Conservation (phyloP, 1,284 basidiomycete species). For the Cronartium quercuum region DNA sequence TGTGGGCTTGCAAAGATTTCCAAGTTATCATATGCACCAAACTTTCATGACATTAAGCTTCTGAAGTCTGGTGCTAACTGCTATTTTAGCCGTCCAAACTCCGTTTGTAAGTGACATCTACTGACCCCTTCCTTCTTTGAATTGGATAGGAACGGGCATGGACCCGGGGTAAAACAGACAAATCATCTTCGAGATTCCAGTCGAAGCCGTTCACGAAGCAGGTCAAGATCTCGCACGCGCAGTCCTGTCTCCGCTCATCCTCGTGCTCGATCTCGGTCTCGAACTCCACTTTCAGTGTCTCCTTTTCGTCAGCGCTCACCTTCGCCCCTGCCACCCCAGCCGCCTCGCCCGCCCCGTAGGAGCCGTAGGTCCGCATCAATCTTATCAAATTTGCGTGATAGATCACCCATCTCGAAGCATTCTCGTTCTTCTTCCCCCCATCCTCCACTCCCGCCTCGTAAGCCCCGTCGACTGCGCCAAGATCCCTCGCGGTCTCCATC, state of each 20-base stretch:
- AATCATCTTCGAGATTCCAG: neutral
- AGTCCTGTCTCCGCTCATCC: neutral
- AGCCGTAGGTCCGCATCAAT: constrained; percentile 10
- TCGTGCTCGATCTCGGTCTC: constrained; percentile 8
- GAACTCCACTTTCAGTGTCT: constrained; percentile 6
- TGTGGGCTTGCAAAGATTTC: too few species aligned
- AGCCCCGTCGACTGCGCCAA: neutral
- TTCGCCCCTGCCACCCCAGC: constrained; percentile 20
- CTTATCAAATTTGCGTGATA: neutral
- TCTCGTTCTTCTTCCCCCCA: constrained; percentile 25
- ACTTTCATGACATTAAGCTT: too few species aligned
- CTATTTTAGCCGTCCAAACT: too few species aligned
- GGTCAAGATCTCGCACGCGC: neutral
- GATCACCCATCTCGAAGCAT: constrained; percentile 12
- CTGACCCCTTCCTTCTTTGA: neutral
- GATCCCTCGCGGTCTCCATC: neutral
- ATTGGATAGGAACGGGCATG: too few species aligned
- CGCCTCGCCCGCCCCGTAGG: constrained; percentile 27
- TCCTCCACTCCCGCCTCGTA: constrained; percentile 13
- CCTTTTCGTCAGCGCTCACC: constrained; percentile 21
- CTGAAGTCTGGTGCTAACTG: too few species aligned
- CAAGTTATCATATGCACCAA: too few species aligned
- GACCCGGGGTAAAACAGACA: neutral
- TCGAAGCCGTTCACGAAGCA: constrained; percentile 9
- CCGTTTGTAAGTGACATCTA: neutral